Base-by-base conservation (phyloP, 202 grass and related monocot species). In the Setaria italica region DNA sequence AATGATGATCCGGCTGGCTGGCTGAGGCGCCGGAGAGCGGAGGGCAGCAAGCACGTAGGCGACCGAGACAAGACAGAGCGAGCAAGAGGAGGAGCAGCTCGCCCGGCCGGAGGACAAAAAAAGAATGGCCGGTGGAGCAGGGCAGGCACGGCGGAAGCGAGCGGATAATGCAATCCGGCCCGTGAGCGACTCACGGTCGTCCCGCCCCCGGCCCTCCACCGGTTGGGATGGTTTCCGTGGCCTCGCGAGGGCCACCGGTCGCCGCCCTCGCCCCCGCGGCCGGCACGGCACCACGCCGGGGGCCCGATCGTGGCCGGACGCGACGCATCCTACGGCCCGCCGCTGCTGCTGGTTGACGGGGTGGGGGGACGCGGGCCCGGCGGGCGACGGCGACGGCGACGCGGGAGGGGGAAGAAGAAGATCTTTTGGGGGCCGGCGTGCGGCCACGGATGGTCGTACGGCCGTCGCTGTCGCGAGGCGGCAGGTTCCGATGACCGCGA, bases 161-260 rank as follows among this genome's bases (percentile, higher is more conserved):
- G 74, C 57, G 68, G 84, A 87, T 87, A 87, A 70, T 74, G 68
- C 88, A 79, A 83, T 87, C 80, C 84, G 51, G 55, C 88, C 83
- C 78, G 79, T 86, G 88, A 56, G n/a, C 64, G 64, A 65, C 84
- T 82, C 88, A 86, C 79, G 88, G 83, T 9, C 73, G 20, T 77
- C 88, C 11, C 71, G 56, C 34, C 5, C 2, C 79, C 3, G 33
- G 11, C 17, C 9, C 29, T 0, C 19, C 7, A 1, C 21, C 66
- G 43, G 43, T 7, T 3, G 39, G 39, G 5, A 34, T 4, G 9
- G 34, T 42, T 86, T 51, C 33, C 56, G 88, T 86, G 88, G 88
- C 84, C 79, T 48, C 58, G 48, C 11, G 59, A 14, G 45, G n/a
- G 59, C 68, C 85, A 86, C 58, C 77, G 50, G 79, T 57, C 64